Evolutionary conservation across 2,329 filamentous ascomycete genomes (phyloP), one percentile per base, ranked within the genome.

Genomic region (Volutella citrinella): DNA sequence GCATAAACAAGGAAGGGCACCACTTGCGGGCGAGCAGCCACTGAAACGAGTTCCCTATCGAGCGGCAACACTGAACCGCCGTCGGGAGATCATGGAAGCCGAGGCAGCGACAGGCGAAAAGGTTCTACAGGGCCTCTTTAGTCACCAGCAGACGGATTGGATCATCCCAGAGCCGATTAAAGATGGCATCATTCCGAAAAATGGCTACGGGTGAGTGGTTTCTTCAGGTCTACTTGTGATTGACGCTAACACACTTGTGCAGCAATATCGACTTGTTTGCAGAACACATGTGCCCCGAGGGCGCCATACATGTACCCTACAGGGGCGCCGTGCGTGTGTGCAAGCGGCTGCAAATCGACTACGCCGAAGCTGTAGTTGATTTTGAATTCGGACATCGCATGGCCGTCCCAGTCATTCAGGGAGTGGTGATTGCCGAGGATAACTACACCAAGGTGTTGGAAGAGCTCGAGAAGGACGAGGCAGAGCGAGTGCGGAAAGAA

Each of bases 361-460:
- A 82, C 50, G 93, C 93, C 0, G 93, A 97, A 61, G 93, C 93
- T 2, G 93, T 95, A 4, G 90, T 90, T 1, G 93, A 88, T 3
- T 98, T 98, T 57, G 93, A 98, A 56, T 98, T 97, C 57, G 91
- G 91, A 1, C 84, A 93, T 50, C 84, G 93, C 40, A 90, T 93
- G 74, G 93, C 93, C 6, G 88, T 97, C 1, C 93, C 93, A 0
- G 80, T 96, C 1, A 84, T 97, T 18, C 84, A 87, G 34, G 93
- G 91, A 1, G 88, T 96, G 1, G 89, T 98, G 0, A 77, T 96
- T 3, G 87, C 91, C 0, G 76, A 80, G 43, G 90, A 95, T 60
- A 75, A 95, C 46, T 78, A 86, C 40, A 78, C 82, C 12, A 57
- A 76, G 20, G 74, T 96, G 1, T 79, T 87, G 56, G 84, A 87